phyloP scores from a whole-genome alignment of 805 yeast genomes.

The Wickerhamiella kurtzmanii region DNA sequence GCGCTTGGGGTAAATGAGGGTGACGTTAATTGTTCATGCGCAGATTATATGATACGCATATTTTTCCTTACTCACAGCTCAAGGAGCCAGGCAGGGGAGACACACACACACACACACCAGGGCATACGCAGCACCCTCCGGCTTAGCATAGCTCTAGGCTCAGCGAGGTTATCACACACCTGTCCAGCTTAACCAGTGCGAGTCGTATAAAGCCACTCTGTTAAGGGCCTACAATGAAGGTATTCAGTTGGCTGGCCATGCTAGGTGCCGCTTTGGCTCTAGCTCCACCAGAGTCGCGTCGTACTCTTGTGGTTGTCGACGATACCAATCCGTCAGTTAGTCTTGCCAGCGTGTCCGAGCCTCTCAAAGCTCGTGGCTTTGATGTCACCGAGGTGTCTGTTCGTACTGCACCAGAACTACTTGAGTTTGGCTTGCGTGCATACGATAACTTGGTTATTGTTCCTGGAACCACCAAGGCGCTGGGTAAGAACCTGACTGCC shows the following conservation, averaged over 20 bases:
- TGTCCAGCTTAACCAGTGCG: too few species aligned
- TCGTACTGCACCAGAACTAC: conserved; percentile 25
- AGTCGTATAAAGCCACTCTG: too few species aligned
- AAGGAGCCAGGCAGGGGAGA: too few species aligned
- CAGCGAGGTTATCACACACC: too few species aligned
- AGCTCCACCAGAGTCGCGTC: conserved; percentile 17
- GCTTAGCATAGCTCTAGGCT: too few species aligned
- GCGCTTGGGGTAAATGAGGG: too few species aligned
- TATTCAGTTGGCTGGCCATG: conserved; percentile 1
- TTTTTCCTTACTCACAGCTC: too few species aligned
- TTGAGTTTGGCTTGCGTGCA: conserved; percentile 31
- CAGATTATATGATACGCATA: too few species aligned
- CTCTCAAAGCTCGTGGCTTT: conserved; percentile 26
- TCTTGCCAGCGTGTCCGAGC: conserved; percentile 12
- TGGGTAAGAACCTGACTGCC: conserved; percentile 31
- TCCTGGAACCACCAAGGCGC: conserved; percentile 37
- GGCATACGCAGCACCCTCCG: too few species aligned
- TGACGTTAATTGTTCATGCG: too few species aligned
- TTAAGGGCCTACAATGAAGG: neutral
- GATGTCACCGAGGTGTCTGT: conserved; percentile 23
- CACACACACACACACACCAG: too few species aligned
- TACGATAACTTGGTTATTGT: conserved; percentile 47
- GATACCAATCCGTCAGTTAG: conserved; percentile 11
- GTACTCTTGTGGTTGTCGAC: conserved; percentile 25
- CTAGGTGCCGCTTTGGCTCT: conserved; percentile 7